Evolutionary conservation across 805 yeast genomes (phyloP), one percentile per base, ranked within the genome.

Genomic region (Teunomyces gatunensis): DNA sequence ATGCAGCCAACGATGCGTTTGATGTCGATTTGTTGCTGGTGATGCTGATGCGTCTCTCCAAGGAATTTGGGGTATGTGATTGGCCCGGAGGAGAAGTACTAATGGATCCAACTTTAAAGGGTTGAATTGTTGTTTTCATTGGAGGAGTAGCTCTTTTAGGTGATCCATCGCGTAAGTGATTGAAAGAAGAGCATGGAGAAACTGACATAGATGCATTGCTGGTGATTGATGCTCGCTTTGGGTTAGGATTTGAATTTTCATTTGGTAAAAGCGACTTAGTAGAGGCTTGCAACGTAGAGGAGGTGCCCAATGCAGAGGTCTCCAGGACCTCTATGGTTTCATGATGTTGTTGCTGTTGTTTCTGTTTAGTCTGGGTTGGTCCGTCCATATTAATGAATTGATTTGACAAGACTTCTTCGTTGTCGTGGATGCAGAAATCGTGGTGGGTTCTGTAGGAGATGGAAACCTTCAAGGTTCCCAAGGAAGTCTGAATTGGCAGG

Each of bases 391-490:
- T 68, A 25, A 75, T 61, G 57, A 84, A 81, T 50, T 81, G 85
- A 39, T 75, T 75, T 5, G 87, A 79, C 21, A 85, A 63, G 4
- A 83, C 64, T 48, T 80, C 82, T 56, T 87, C 94, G 36, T 80
- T 79, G 55, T 84, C 89, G 51, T 76, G 80, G 9, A 89, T 69
- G 34, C 77, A 69, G 65, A 92, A 92, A 41, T 80, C 77, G 52
- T 82, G 75, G 59, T 89, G 85, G 34, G 73, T 76, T 47, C 99
- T 76, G 58, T 87, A 92, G 1, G 95, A 85, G 0, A 89, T 94
- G 0, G 94, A 81, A 5, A 88, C 77, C 49, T 81, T 75, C 45
- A 92, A 65, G 1, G 84, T 71, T 0, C 99, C 99, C 40, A 81
- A 72, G 6, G 86, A 81, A 0, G 97, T 89, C 47, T 78, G 74